These are phyloP conservation scores for Lentinula aciculospora DNA, from an alignment of 768 basidiomycete genomes.

Conservation along the genomic window DNA sequence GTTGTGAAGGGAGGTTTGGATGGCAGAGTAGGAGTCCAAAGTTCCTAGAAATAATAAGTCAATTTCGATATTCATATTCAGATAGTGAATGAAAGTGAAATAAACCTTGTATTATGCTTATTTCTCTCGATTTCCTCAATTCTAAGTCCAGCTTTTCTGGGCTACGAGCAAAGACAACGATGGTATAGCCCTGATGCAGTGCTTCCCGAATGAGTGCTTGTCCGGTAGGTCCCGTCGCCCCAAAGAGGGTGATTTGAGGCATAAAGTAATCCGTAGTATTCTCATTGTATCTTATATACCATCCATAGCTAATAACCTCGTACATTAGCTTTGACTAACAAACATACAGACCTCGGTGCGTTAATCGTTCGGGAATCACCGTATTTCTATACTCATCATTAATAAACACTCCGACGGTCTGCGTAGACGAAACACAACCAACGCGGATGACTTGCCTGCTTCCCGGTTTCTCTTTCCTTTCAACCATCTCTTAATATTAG, in stretches of 20 bases:
- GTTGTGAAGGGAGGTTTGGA: background rate
- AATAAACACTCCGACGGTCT: too few species aligned
- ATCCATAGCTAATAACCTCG: too few species aligned
- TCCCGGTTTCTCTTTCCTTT: too few species aligned
- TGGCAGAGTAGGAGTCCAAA: background rate
- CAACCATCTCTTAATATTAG: background rate
- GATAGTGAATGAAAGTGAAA: background rate
- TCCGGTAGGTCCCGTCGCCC: background rate
- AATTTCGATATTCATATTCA: background rate
- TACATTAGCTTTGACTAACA: too few species aligned
- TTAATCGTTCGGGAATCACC: too few species aligned
- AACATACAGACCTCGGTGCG: too few species aligned
- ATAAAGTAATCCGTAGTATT: too few species aligned
- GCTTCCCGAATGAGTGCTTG: background rate
- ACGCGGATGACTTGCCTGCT: too few species aligned
- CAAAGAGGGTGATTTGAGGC: background rate
- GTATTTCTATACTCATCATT: too few species aligned
- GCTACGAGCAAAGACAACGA: background rate
- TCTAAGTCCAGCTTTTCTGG: background rate
- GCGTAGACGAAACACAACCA: background rate
- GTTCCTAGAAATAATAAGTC: background rate
- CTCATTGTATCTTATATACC: background rate
- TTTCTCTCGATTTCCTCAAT: background rate
- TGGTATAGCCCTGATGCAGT: background rate
- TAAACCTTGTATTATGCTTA: background rate